phyloP scores from a whole-genome alignment of 257 asterid species.

The Henckelia pumila region DNA sequence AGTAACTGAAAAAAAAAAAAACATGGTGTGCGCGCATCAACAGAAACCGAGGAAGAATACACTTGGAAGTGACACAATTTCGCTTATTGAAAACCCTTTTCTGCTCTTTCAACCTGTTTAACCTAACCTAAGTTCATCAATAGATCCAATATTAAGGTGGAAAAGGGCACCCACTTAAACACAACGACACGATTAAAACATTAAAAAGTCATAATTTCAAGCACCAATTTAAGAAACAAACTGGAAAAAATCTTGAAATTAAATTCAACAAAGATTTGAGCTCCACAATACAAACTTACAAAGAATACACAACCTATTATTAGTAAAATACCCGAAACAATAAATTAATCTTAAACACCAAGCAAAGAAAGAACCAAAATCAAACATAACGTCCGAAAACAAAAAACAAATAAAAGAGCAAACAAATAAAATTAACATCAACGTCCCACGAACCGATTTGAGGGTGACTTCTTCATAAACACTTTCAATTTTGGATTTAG shows the following conservation, averaged over 20 bases:
- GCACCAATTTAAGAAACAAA: background rate
- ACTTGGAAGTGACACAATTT: too few species aligned
- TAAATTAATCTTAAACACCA: background rate
- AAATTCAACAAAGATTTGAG: slow-evolving; percentile 21
- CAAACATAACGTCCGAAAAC: background rate
- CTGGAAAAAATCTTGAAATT: background rate
- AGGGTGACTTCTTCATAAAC: too few species aligned
- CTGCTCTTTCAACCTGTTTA: background rate
- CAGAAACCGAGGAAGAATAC: too few species aligned
- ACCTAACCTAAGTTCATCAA: slow-evolving; percentile 1
- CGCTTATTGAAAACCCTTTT: background rate
- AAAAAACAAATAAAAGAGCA: background rate
- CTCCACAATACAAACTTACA: background rate
- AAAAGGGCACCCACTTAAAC: background rate
- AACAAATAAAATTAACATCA: too few species aligned
- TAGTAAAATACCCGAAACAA: background rate
- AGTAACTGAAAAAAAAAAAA: too few species aligned
- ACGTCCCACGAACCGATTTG: too few species aligned
- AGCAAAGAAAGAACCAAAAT: slow-evolving; percentile 11
- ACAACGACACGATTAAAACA: background rate
- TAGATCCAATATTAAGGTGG: background rate
- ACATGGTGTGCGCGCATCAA: too few species aligned
- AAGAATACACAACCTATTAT: background rate
- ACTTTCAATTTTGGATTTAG: too few species aligned
- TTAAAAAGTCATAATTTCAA: slow-evolving; percentile 6